phyloP scores from a whole-genome alignment of 805 yeast genomes.

The Candida krabiensis region DNA sequence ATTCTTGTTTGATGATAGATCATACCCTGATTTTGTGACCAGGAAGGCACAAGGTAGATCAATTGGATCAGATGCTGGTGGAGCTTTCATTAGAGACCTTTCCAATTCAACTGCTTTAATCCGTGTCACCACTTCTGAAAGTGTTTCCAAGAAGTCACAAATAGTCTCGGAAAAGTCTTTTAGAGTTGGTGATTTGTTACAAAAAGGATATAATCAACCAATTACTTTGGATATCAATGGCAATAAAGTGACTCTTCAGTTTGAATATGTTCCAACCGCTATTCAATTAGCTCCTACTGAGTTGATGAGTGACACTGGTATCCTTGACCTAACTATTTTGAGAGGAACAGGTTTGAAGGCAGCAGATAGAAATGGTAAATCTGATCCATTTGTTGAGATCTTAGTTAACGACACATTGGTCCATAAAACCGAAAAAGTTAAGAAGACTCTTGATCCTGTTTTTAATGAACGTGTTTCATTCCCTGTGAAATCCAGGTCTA shows the following conservation, averaged over 20 bases:
- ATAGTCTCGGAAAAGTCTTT: conserved; percentile 50
- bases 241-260: conserved; percentile 42
- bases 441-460: conserved; percentile 67
- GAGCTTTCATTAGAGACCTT: conserved; percentile 69
- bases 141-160: conserved; percentile 47
- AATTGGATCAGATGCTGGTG: conserved; percentile 49
- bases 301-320: conserved; percentile 68
- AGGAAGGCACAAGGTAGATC: conserved; percentile 46
- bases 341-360: conserved; percentile 55
- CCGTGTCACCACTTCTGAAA: conserved; percentile 54
- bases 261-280: conserved; percentile 62
- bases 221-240: conserved; percentile 43
- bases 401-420: conserved; percentile 52
- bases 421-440: conserved; percentile 58
- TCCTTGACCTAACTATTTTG: conserved; percentile 53
- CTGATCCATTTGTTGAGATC: conserved; percentile 68
- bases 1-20: conserved; percentile 62
- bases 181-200: conserved; percentile 54
- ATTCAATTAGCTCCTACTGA: conserved; percentile 56
- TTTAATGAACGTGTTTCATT: conserved; percentile 71
- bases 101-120: conserved; percentile 56
- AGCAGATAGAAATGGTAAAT: conserved; percentile 72
- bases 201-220: conserved; percentile 47
- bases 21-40: conserved; percentile 57
- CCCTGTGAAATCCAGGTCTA: conserved; percentile 63